These are phyloP conservation scores for Tetrahymena malaccensis DNA, from an alignment of 73 alveolate species.

Conservation along the genomic window DNA sequence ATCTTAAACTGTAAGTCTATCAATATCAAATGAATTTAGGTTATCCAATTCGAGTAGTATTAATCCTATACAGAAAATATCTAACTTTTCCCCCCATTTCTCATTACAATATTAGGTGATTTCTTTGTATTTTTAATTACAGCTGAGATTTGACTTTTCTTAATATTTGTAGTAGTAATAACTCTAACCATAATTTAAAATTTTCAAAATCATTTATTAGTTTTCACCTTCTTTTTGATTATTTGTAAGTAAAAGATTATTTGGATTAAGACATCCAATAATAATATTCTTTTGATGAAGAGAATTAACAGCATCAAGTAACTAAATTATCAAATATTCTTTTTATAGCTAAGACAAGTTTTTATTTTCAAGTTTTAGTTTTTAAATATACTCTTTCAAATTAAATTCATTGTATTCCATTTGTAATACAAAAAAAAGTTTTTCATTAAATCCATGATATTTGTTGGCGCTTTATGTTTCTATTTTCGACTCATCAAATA, in stretches of 20 bases:
- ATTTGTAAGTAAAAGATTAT: too few relatives aligned
- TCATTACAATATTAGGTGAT: too few relatives aligned
- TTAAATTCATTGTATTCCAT: not conserved
- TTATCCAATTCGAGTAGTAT: not conserved
- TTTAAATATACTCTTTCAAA: not conserved
- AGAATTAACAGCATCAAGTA: not conserved
- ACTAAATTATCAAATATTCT: not conserved
- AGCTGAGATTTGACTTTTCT: not conserved
- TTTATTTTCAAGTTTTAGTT: not conserved
- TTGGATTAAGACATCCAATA: not conserved
- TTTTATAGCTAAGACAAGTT: not conserved
- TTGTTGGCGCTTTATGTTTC: not conserved
- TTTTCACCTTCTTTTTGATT: not conserved
- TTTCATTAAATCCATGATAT: not conserved
- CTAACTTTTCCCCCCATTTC: not conserved
- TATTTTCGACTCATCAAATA: not conserved
- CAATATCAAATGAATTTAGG: not conserved
- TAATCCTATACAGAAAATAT: not conserved
- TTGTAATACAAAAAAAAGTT: not conserved
- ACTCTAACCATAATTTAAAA: not conserved
- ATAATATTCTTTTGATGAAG: not conserved
- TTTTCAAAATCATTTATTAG: too few relatives aligned
- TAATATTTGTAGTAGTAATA: not conserved
- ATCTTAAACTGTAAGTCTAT: not conserved
- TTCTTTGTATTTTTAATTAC: not conserved